Conservation (phyloP, 345 rosid species). For the Acer saccharum region DNA sequence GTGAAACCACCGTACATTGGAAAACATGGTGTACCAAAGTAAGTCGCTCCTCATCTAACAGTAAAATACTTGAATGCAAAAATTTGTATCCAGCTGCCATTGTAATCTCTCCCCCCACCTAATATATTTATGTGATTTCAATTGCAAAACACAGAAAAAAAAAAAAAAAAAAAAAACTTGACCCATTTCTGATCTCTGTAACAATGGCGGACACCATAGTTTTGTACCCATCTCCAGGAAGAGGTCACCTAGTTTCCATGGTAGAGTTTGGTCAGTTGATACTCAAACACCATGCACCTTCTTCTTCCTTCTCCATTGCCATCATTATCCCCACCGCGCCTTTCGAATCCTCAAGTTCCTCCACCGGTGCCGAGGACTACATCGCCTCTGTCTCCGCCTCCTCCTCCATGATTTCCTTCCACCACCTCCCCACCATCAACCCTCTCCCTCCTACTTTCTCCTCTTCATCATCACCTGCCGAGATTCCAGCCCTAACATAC, state of each 20-base stretch:
- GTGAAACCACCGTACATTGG: too few relatives aligned
- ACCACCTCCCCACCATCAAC: conserved; percentile 39
- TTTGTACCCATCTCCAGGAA: conserved; percentile 64
- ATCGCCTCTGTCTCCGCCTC: conserved; percentile 35
- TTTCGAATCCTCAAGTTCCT: conserved; percentile 15
- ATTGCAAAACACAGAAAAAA: too few relatives aligned
- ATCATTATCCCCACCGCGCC: conserved; percentile 42
- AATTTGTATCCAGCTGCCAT: too few relatives aligned
- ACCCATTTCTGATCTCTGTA: too few relatives aligned
- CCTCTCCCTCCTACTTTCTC: conserved; percentile 20
- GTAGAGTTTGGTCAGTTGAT: conserved; percentile 68
- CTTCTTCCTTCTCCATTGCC: conserved; percentile 51
- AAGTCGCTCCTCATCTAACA: too few relatives aligned
- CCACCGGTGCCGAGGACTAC: conserved; percentile 35
- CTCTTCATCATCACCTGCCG: too few relatives aligned
- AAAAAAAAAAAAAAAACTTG: too few relatives aligned
- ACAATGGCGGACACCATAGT: conserved; percentile 40
- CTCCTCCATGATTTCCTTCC: conserved; percentile 46
- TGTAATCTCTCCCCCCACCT: too few relatives aligned
- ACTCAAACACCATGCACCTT: conserved; percentile 28
- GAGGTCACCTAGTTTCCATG: conserved; percentile 72
- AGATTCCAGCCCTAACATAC: neutral
- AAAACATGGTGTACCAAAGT: too few relatives aligned
- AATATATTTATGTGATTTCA: too few relatives aligned
- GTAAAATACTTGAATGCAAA: too few relatives aligned